These are phyloP conservation scores for Penicillium fuscoglaucum DNA, from an alignment of 2,329 filamentous ascomycete species.

Conservation along the genomic window DNA sequence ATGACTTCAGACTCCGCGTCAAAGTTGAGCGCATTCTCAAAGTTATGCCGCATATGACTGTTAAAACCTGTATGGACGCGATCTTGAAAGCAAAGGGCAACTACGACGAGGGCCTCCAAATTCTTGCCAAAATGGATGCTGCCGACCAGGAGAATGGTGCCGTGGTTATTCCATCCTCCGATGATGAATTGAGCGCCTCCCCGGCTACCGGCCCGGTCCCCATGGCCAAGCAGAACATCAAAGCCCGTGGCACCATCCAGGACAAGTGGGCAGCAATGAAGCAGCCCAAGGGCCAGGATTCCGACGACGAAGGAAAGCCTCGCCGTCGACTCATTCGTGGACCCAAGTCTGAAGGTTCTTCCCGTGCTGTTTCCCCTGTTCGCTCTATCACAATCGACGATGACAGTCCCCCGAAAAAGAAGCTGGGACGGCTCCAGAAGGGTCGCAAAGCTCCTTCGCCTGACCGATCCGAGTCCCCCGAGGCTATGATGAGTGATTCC, in stretches of 20 bases:
- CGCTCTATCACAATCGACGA: constrained; percentile 18
- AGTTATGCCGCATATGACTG: constrained; percentile 50
- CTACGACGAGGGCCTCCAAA: constrained; percentile 55
- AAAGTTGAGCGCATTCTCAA: constrained; percentile 56
- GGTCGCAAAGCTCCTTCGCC: constrained; percentile 45
- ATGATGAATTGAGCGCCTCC: constrained; percentile 41
- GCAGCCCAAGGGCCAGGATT: constrained; percentile 18
- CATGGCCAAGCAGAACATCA: constrained; percentile 54
- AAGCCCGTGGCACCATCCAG: constrained; percentile 57
- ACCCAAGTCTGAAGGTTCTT: constrained; percentile 23
- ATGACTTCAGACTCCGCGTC: constrained; percentile 49
- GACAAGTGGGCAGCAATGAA: constrained; percentile 59
- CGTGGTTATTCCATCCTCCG: constrained; percentile 34
- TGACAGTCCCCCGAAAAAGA: constrained; percentile 31
- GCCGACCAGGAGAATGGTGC: constrained; percentile 2
- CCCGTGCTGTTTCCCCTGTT: constrained; percentile 30
- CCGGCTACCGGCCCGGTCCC: constrained; percentile 17
- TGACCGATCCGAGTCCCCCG: constrained; percentile 35
- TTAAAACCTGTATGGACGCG: constrained; percentile 52
- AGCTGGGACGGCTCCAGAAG: constrained; percentile 48
- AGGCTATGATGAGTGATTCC: constrained; percentile 44
- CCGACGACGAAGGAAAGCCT: constrained; percentile 32
- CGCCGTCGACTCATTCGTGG: constrained; percentile 44
- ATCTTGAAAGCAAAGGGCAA: constrained; percentile 54
- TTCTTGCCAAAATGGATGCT: constrained; percentile 40